A percentile compares a stretch with the other conserved stretches of the same genome.
Conservation (phyloP, 2,329 filamentous ascomycete genomes). For the Ophiostoma montium region DNA sequence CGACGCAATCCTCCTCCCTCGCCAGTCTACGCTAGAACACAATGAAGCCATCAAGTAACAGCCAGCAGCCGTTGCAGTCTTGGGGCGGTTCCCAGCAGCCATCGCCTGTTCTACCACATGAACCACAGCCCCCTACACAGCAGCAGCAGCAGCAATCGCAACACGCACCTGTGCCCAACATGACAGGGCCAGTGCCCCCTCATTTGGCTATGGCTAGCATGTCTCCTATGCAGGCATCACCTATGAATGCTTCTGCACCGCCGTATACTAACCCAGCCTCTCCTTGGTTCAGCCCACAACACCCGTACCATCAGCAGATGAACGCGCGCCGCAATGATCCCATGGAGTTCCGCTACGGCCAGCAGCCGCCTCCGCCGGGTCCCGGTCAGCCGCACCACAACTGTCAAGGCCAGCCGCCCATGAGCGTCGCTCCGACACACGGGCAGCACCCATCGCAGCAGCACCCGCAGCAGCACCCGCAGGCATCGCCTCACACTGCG, state of each 20-base stretch:
- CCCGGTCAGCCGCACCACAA: conserved; percentile 19
- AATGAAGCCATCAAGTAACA: conserved; percentile 15
- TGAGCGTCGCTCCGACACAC: conserved; percentile 23
- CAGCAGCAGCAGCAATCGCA: conserved; percentile 6
- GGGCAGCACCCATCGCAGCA: conserved; percentile 23
- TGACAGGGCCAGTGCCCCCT: background rate
- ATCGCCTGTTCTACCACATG: background rate
- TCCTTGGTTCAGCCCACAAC: conserved; percentile 24
- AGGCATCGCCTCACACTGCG: conserved; percentile 13
- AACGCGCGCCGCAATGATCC: conserved; percentile 17
- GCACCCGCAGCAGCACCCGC: conserved; percentile 17
- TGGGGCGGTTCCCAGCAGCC: conserved; percentile 13
- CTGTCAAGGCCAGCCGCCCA: conserved; percentile 22
- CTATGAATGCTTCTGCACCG: background rate
- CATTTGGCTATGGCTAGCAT: background rate
- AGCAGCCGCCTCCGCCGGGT: conserved; percentile 16
- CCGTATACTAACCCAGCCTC: conserved; percentile 22
- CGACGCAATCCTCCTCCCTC: too few species aligned
- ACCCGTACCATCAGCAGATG: conserved; percentile 36
- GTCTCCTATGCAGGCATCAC: background rate
- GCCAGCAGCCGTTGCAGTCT: conserved; percentile 15
- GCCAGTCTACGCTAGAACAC: background rate
- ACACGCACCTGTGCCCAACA: background rate
- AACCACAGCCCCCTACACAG: conserved; percentile 14
- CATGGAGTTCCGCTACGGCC: conserved; percentile 16